These are phyloP conservation scores for Hericium coralloides DNA, from an alignment of 768 basidiomycete species.

Conservation along the genomic window DNA sequence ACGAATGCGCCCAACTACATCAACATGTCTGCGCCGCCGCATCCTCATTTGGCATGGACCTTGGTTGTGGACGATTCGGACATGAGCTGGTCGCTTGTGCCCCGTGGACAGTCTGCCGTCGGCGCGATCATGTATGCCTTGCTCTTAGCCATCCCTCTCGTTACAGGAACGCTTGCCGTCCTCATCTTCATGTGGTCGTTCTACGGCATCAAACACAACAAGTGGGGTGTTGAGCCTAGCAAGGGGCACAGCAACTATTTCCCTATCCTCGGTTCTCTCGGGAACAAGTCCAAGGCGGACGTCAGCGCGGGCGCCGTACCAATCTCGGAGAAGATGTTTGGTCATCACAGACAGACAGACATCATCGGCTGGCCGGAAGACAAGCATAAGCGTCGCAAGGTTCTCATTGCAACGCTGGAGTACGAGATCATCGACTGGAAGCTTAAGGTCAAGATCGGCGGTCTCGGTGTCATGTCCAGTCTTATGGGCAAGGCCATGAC, in stretches of 20 bases:
- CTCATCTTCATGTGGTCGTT: slow-evolving; percentile 91
- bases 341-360: slow-evolving; percentile 42
- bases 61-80: slow-evolving; percentile 70
- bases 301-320: slow-evolving; percentile 51
- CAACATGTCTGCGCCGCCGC: slow-evolving; percentile 87
- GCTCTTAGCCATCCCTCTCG: slow-evolving; percentile 69
- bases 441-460: slow-evolving; percentile 95
- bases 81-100: slow-evolving; percentile 69
- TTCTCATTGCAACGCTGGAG: slow-evolving; percentile 87
- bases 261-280: slow-evolving; percentile 68
- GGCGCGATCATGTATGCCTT: slow-evolving; percentile 86
- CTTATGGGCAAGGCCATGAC: slow-evolving; percentile 98
- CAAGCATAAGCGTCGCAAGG: slow-evolving; percentile 83
- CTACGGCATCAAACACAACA: slow-evolving; percentile 93
- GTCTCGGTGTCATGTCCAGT: slow-evolving; percentile 95
- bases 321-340: slow-evolving; percentile 67
- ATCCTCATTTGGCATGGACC: slow-evolving; percentile 84
- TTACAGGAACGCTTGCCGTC: slow-evolving; percentile 79
- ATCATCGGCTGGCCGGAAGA: slow-evolving; percentile 97
- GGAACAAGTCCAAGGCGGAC: slow-evolving; percentile 61
- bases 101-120: slow-evolving; percentile 72
- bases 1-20: slow-evolving; percentile 77
- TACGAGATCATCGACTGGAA: slow-evolving; percentile 98
- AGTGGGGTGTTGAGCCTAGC: slow-evolving; percentile 75
- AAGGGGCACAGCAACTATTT: slow-evolving; percentile 73